Evolutionary conservation across 495 filamentous ascomycete genomes (phyloP), one percentile per base, ranked within the genome.

Genomic region (Glonium stellatum): DNA sequence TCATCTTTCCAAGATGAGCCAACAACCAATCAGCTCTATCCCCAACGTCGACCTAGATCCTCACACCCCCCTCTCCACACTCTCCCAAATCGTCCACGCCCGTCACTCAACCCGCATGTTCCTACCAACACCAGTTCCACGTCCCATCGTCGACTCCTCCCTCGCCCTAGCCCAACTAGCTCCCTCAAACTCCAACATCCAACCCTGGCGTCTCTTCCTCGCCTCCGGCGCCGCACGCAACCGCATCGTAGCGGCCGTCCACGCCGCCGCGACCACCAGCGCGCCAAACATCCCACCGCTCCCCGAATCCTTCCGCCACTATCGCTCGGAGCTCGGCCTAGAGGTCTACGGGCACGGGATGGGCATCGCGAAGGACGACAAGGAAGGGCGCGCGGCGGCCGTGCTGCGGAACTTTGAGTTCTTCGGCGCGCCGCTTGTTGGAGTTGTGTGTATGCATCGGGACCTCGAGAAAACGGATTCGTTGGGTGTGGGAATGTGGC

Each of bases 401-500:
- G 59, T 58, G 46, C 44, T 67, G 56, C 55, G 61, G 0, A 67
- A 67, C 42, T 67, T n/a, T 21, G 64, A 64, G 6, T 67, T 67
- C 57, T 67, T 67, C 57, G 62, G 65, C n/a, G 61, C 65, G 0
- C 65, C 65, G 9, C 37, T 46, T 0, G 65, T 31, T 1, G 48
- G 59, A 13, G 31, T 67, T 27, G 57, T 67, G 25, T 64, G 64
- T 52, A 64, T 64, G 61, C 47, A 54, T 49, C 37, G 21, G 21
- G 42, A 42, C 12, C 46, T 64, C 18, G 36, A 8, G 10, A 41
- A 39, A 15, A 13, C 19, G 34, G 54, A 25, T 1, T 57, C 56
- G 1, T 49, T 62, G 12, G 55, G 62, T 31, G 62, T 67, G 8
- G 62, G 62, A 10, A 61, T 67, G 62, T 65, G 55, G 15, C 2